Percentiles rank a stretch among this genome's conserved stretches.
Conservation (phyloP, 257 asterid genomes). For the Solanum rostratum region DNA sequence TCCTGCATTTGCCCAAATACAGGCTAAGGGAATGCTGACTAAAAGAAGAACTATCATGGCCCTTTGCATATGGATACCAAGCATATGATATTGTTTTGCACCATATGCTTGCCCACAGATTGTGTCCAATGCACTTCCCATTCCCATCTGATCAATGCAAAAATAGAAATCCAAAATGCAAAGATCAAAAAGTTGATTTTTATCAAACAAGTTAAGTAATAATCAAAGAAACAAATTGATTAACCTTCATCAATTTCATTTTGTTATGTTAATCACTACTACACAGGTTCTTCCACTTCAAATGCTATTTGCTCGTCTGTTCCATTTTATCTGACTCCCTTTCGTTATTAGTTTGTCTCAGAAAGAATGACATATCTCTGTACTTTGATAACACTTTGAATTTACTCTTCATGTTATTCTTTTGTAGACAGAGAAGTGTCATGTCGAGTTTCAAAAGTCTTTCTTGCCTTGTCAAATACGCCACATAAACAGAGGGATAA, state of each 20-base stretch:
- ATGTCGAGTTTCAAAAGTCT: not conserved
- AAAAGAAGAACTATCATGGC: slow-evolving; percentile 11
- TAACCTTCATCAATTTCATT: too few relatives aligned
- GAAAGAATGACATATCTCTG: not conserved
- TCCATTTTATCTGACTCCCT: not conserved
- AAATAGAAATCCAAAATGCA: not conserved
- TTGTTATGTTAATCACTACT: too few relatives aligned
- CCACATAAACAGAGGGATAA: not conserved
- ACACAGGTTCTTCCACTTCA: not conserved
- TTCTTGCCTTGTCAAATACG: not conserved
- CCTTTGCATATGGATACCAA: slow-evolving; percentile 16
- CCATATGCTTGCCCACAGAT: not conserved
- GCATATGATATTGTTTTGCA: slow-evolving; percentile 8
- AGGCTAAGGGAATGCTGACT: not conserved
- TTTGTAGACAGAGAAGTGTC: not conserved
- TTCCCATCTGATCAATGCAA: not conserved
- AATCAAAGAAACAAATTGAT: not conserved
- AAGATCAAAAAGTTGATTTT: not conserved
- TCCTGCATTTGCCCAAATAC: slow-evolving; percentile 4
- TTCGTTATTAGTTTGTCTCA: not conserved
- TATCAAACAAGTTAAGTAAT: not conserved
- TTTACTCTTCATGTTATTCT: not conserved
- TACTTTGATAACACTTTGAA: not conserved
- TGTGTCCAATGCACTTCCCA: slow-evolving; percentile 12
- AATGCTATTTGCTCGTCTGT: not conserved